Conservation (phyloP, 2,329 filamentous ascomycete species). For the Ambrosiella xylebori region DNA sequence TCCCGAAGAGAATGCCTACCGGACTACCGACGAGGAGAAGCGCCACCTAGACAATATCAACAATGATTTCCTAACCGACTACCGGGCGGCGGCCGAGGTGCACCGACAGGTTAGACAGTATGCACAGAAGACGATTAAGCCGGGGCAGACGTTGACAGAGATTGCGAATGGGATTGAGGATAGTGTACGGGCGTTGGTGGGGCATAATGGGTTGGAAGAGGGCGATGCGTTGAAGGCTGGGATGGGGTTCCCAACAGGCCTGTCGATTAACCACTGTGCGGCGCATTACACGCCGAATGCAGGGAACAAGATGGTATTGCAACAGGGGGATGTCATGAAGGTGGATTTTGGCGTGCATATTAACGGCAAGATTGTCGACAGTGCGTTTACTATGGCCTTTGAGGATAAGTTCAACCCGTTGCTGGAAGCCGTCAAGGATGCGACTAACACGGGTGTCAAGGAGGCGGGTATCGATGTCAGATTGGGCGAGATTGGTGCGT, state of each 20-base stretch:
- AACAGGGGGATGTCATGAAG: constrained; percentile 62
- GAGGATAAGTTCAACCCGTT: constrained; percentile 60
- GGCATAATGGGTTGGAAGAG: constrained; percentile 53
- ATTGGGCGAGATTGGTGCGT: constrained; percentile 53
- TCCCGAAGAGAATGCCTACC: constrained; percentile 55
- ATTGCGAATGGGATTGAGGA: constrained; percentile 72
- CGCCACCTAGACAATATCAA: constrained; percentile 63
- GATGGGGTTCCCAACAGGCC: constrained; percentile 63
- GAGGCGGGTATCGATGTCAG: constrained; percentile 67
- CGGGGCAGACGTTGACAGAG: constrained; percentile 54
- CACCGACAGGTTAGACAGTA: constrained; percentile 65
- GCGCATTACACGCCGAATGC: constrained; percentile 68
- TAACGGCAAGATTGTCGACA: constrained; percentile 65
- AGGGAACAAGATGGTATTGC: constrained; percentile 58
- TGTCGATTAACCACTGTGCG: constrained; percentile 62
- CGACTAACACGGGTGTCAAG: constrained; percentile 70
- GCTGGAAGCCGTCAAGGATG: constrained; percentile 53
- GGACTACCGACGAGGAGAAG: constrained; percentile 74
- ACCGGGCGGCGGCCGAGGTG: constrained; percentile 57
- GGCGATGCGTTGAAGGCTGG: constrained; percentile 57
- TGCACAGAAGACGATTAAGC: constrained; percentile 59
- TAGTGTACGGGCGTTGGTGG: constrained; percentile 52
- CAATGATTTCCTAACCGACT: constrained; percentile 56
- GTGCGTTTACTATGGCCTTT: constrained; percentile 63
- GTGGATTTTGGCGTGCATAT: constrained; percentile 71